These are phyloP conservation scores for Rosellinia necatrix DNA, from an alignment of 2,329 filamentous ascomycete species.

Conservation along the genomic window DNA sequence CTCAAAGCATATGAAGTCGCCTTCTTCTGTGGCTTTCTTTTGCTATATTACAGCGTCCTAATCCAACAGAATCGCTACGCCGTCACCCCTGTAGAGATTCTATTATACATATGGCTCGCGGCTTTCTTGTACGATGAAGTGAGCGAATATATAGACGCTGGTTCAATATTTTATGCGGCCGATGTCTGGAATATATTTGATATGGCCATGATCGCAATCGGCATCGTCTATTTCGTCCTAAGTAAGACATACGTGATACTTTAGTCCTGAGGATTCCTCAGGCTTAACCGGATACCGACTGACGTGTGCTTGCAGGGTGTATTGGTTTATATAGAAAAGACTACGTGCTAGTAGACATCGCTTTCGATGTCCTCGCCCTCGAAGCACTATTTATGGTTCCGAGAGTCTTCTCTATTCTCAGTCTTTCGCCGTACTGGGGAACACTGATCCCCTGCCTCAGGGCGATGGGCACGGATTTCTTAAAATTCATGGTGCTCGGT, in stretches of 20 bases:
- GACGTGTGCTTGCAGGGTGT: conserved; percentile 53
- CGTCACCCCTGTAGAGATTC: conserved; percentile 70
- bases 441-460: conserved; percentile 88
- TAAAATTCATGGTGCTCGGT: conserved; percentile 75
- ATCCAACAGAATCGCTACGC: conserved; percentile 69
- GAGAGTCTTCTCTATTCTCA: conserved; percentile 84
- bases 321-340: conserved; percentile 68
- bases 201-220: conserved; percentile 74
- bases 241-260: conserved; percentile 56
- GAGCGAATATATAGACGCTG: conserved; percentile 83
- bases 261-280: not conserved
- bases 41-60: conserved; percentile 85
- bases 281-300: conserved; percentile 23
- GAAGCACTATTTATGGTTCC: conserved; percentile 91
- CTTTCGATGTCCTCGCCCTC: conserved; percentile 87
- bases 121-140: conserved; percentile 89
- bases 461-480: conserved; percentile 91
- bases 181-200: conserved; percentile 83
- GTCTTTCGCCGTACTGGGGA: conserved; percentile 87
- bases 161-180: conserved; percentile 81
- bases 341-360: conserved; percentile 69
- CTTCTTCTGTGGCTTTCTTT: conserved; percentile 72
- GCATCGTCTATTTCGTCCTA: conserved; percentile 70
- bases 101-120: conserved; percentile 84
- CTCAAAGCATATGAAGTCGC: conserved; percentile 73